phyloP scores from a whole-genome alignment of 257 asterid genomes.

The Leonotis leonurus region DNA sequence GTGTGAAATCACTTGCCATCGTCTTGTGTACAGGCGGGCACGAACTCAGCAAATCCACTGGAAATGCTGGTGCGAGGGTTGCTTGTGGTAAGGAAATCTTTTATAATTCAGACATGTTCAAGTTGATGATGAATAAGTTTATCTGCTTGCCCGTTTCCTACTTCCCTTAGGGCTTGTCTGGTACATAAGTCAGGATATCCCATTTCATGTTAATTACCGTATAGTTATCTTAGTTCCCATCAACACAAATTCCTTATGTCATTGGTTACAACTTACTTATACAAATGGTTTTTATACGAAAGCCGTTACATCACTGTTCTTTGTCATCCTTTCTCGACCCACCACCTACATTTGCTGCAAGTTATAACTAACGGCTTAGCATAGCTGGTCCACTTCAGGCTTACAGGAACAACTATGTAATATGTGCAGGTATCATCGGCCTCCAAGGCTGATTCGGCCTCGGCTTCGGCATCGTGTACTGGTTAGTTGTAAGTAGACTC shows the following conservation, averaged over 20 bases:
- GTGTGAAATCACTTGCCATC: neutral
- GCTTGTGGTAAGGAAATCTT: slow-evolving; percentile 62
- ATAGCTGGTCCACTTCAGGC: neutral
- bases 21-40: slow-evolving; percentile 64
- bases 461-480: neutral
- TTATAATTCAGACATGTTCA: too few species aligned
- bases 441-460: slow-evolving; percentile 48
- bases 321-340: neutral
- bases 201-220: too few species aligned
- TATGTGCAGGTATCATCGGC: slow-evolving; percentile 49
- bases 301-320: neutral
- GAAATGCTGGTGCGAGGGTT: slow-evolving; percentile 96
- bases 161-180: too few species aligned
- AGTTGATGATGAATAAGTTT: too few species aligned
- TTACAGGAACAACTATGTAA: neutral
- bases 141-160: too few species aligned
- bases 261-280: too few species aligned
- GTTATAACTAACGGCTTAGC: neutral
- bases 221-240: too few species aligned
- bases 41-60: slow-evolving; percentile 87
- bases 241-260: too few species aligned
- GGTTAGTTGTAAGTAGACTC: neutral
- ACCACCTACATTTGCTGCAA: neutral
- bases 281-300: neutral
- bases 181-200: too few species aligned